Conservation (phyloP, 345 rosid genomes). For the Euphorbia peplus region DNA sequence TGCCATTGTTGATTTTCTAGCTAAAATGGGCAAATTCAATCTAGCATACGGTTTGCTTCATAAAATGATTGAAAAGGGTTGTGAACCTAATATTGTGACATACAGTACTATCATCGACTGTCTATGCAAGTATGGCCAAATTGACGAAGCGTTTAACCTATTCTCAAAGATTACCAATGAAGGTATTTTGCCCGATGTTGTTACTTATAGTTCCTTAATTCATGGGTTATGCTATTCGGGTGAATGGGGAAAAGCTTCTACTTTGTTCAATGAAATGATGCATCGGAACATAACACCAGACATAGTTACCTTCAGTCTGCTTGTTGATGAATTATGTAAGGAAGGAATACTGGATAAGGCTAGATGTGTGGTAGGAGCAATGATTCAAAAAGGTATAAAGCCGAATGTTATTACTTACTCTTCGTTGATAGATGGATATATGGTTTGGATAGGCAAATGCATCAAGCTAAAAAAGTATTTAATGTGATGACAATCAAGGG, state of each 20-base stretch:
- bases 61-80: constrained; percentile 1
- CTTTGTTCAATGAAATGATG: too few species aligned
- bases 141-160: neutral
- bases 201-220: neutral
- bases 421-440: neutral
- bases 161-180: neutral
- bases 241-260: neutral
- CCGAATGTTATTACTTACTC: neutral
- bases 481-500: neutral
- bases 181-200: neutral
- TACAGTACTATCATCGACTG: neutral
- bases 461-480: neutral
- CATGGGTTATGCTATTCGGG: neutral
- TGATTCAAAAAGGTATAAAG: neutral
- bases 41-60: neutral
- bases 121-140: neutral
- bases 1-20: neutral
- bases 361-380: neutral
- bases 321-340: neutral
- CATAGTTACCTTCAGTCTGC: neutral
- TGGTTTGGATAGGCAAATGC: neutral
- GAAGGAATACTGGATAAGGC: neutral
- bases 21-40: neutral
- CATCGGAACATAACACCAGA: too few species aligned
- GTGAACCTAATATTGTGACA: neutral